Conservation (phyloP, 2,329 filamentous ascomycete genomes). For the Curvularia spicifera region DNA sequence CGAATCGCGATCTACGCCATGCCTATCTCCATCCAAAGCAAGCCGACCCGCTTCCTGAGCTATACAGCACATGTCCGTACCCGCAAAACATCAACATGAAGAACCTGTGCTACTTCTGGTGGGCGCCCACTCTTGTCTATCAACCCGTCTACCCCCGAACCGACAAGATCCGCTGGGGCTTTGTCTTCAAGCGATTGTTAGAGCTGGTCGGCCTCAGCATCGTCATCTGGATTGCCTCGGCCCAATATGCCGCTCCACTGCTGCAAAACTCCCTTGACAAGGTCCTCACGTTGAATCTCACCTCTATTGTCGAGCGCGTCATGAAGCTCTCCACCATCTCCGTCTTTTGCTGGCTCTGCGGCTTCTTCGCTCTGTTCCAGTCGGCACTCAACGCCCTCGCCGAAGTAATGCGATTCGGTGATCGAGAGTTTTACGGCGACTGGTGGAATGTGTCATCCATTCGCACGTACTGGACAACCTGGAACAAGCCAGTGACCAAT, state of each 20-base stretch:
- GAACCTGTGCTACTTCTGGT: constrained; percentile 96
- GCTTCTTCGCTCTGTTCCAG: constrained; percentile 97
- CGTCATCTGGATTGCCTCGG: constrained; percentile 94
- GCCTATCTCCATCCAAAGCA: constrained; percentile 82
- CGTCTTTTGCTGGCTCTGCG: constrained; percentile 94
- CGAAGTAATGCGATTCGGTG: constrained; percentile 87
- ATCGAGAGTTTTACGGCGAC: constrained; percentile 93
- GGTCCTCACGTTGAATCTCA: constrained; percentile 78
- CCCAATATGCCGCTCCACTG: constrained; percentile 91
- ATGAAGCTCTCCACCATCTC: constrained; percentile 97
- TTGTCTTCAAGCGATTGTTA: constrained; percentile 80
- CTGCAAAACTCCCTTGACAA: constrained; percentile 89
- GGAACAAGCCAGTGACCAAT: constrained; percentile 97
- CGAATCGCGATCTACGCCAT: constrained; percentile 92
- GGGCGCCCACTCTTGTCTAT: constrained; percentile 94
- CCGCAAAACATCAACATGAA: constrained; percentile 86
- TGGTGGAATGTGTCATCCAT: constrained; percentile 92
- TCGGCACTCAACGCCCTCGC: constrained; percentile 89
- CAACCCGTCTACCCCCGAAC: constrained; percentile 95
- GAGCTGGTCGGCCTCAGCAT: constrained; percentile 80
- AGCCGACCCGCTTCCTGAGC: constrained; percentile 73
- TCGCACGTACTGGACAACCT: constrained; percentile 89
- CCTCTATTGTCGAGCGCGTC: constrained; percentile 83
- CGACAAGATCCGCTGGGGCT: constrained; percentile 80
- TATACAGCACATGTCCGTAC: constrained; percentile 86